These are phyloP conservation scores for Neurospora sp. DNA, from an alignment of 495 filamentous ascomycete genomes.

Conservation along the genomic window DNA sequence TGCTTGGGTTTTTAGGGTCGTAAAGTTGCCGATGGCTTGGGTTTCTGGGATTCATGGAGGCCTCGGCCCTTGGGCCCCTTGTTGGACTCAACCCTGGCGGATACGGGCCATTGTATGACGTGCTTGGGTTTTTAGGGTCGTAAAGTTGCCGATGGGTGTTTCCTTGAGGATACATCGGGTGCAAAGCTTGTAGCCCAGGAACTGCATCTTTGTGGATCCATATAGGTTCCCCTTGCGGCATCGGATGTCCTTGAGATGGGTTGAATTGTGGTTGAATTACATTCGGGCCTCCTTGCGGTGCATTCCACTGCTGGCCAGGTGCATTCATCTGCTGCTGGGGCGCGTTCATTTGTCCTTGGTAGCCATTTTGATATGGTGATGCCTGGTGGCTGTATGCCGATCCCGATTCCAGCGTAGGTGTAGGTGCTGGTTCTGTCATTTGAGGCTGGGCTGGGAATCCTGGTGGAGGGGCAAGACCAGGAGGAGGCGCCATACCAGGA, in stretches of 20 bases:
- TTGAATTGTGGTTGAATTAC: neutral
- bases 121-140: neutral
- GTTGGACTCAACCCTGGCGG: neutral
- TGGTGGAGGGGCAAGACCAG: no score
- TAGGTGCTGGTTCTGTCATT: no score
- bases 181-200: neutral
- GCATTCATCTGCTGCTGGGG: neutral
- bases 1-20: neutral
- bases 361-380: neutral
- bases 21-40: neutral
- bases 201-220: neutral
- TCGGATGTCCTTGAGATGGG: neutral
- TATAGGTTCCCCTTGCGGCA: neutral
- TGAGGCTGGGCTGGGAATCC: no score
- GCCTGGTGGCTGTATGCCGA: neutral
- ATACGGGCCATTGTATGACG: neutral
- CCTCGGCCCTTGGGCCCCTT: neutral
- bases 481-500: no score
- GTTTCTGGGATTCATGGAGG: neutral
- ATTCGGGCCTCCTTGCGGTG: neutral
- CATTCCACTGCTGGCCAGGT: neutral
- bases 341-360: neutral
- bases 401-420: neutral
- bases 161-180: neutral
- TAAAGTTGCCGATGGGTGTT: neutral